phyloP scores from a whole-genome alignment of 768 basidiomycete genomes.

The Hortiboletus flavorubellus region DNA sequence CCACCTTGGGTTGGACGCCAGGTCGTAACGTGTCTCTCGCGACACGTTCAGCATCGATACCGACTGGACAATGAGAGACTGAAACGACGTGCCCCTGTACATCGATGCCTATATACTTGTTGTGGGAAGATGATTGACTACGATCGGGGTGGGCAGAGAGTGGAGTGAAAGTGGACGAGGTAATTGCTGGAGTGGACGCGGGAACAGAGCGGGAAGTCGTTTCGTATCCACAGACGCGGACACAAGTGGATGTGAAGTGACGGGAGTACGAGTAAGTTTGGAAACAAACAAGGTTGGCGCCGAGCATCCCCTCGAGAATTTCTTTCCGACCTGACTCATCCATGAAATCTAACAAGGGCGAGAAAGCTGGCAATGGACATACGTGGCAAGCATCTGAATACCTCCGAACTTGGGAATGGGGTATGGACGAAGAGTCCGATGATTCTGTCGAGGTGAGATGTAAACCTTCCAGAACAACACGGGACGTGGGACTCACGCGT shows the following conservation, averaged over 20 bases:
- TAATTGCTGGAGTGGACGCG: neutral
- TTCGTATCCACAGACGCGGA: conserved; percentile 96
- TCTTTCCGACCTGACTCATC: conserved; percentile 71
- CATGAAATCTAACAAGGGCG: conserved; percentile 1
- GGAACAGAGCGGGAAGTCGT: conserved; percentile 40
- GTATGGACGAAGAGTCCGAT: conserved; percentile 96
- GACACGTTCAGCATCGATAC: conserved; percentile 90
- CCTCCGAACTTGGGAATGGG: conserved; percentile 94
- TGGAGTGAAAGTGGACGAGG: conserved; percentile 5
- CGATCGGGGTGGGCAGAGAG: conserved; percentile 5
- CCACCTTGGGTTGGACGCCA: conserved; percentile 87
- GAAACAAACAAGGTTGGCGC: conserved; percentile 95
- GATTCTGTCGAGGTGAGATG: conserved; percentile 32
- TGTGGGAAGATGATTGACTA: conserved; percentile 5
- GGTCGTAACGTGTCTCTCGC: conserved; percentile 77
- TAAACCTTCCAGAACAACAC: neutral
- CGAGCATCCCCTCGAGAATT: conserved; percentile 96
- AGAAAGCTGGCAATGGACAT: conserved; percentile 29
- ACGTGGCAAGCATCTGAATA: conserved; percentile 93
- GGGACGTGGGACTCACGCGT: conserved; percentile 17
- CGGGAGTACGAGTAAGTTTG: conserved; percentile 95
- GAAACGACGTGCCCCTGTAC: conserved; percentile 80
- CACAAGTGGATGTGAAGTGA: conserved; percentile 92
- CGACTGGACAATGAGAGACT: conserved; percentile 91
- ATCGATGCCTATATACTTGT: conserved; percentile 56